A percentile compares a stretch with the other conserved stretches of the same genome.
Evolutionary conservation across 768 basidiomycete genomes (phyloP).

Genomic region (Favolaschia claudopus): DNA sequence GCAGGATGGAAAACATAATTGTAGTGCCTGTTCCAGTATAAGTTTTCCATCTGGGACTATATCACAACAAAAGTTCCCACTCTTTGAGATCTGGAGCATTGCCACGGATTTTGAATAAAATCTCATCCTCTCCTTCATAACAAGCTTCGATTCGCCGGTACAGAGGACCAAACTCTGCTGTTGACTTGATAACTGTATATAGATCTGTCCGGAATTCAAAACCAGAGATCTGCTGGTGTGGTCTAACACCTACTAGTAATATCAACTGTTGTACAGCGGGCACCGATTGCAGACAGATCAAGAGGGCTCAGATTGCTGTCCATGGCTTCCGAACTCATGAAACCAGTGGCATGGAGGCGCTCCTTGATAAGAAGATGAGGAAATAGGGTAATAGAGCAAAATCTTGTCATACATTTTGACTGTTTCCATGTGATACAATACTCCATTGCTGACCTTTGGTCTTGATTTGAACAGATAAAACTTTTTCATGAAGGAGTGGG

Average conservation of each 20-base stretch:
- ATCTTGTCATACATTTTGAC: conserved; percentile 7
- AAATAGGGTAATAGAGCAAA: too few species aligned
- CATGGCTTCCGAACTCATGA: conserved; percentile 13
- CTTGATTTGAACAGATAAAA: conserved; percentile 27
- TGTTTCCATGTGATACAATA: conserved; percentile 1
- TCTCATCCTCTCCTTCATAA: conserved; percentile 21
- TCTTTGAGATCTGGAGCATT: conserved; percentile 25
- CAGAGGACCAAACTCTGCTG: conserved; percentile 34
- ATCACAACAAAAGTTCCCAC: not conserved
- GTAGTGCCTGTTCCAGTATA: not conserved
- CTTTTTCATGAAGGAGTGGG: conserved; percentile 31
- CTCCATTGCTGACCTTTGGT: conserved; percentile 21
- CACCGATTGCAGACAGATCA: conserved; percentile 8
- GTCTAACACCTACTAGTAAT: not conserved
- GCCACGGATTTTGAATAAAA: conserved; percentile 17
- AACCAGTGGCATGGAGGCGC: conserved; percentile 27
- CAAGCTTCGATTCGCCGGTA: conserved; percentile 31
- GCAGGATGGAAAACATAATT: conserved; percentile 38
- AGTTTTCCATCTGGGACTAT: not conserved
- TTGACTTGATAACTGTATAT: conserved; percentile 27
- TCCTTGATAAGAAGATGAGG: too few species aligned
- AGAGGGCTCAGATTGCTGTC: conserved; percentile 5
- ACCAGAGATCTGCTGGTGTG: not conserved
- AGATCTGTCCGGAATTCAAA: conserved; percentile 17
- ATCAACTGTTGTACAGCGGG: conserved; percentile 9